These are phyloP conservation scores for Sporothrix inflata DNA, from an alignment of 2,329 filamentous ascomycete genomes.

Conservation along the genomic window DNA sequence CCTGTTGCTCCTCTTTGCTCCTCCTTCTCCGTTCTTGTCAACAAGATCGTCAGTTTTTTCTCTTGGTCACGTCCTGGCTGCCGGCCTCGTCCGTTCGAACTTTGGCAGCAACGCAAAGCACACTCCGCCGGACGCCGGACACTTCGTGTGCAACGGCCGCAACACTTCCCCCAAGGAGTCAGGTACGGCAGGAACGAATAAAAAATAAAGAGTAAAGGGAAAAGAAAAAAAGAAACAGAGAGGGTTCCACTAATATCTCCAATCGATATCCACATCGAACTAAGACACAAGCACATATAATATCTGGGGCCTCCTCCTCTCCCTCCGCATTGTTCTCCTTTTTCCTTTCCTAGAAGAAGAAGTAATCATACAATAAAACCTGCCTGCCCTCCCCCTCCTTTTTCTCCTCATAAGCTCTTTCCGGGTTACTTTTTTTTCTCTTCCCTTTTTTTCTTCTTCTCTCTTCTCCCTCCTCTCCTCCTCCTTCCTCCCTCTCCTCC, in stretches of 20 bases:
- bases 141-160: background rate
- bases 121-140: background rate
- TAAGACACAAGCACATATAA: slow-evolving; percentile 18
- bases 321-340: slow-evolving; percentile 19
- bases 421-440: background rate
- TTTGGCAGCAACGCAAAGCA: background rate
- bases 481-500: background rate
- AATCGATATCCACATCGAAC: slow-evolving; percentile 22
- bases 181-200: background rate
- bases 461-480: background rate
- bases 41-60: background rate
- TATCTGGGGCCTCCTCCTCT: background rate
- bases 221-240: background rate
- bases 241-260: slow-evolving; percentile 24
- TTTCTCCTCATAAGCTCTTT: slow-evolving; percentile 1
- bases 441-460: background rate
- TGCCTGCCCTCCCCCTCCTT: background rate
- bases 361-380: slow-evolving; percentile 19
- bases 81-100: background rate
- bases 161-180: background rate
- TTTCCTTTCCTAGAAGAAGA: slow-evolving; percentile 8
- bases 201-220: background rate
- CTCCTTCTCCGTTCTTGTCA: slow-evolving; percentile 3
- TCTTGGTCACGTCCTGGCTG: background rate
- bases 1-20: background rate